Evolutionary conservation across 305 asterid genomes (phyloP).

Genomic region (Caryopteris hybrid): DNA sequence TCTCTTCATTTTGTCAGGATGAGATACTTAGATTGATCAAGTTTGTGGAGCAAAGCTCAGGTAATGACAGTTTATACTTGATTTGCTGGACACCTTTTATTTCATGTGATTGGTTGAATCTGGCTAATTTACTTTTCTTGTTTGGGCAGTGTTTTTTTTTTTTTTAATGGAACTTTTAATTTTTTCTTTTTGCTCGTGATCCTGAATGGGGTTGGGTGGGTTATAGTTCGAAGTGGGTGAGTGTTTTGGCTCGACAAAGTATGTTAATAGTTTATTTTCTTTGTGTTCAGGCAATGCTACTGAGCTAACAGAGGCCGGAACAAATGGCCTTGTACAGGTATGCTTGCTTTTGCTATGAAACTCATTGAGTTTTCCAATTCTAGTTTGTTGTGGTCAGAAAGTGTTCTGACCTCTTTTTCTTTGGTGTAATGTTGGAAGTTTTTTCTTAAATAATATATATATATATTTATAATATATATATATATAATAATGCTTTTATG

Average conservation of each 20-base stretch:
- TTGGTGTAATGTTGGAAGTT: no score
- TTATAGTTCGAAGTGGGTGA: background rate
- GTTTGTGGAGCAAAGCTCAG: conserved; percentile 65
- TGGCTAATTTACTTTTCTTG: background rate
- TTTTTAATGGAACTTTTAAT: background rate
- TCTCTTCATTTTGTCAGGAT: conserved; percentile 49
- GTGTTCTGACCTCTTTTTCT: background rate
- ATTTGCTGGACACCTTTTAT: background rate
- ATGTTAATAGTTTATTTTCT: conserved; percentile 2
- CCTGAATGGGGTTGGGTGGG: background rate
- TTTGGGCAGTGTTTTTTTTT: background rate
- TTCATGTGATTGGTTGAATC: background rate
- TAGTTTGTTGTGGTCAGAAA: background rate
- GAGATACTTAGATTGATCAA: conserved; percentile 69
- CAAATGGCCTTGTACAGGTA: conserved; percentile 34
- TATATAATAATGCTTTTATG: no score
- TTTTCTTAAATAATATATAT: no score
- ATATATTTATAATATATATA: no score
- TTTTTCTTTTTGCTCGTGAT: background rate
- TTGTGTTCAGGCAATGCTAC: conserved; percentile 39
- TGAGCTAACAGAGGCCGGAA: conserved; percentile 50
- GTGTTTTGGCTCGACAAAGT: background rate
- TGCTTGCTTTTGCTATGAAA: background rate
- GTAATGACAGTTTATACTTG: conserved; percentile 34
- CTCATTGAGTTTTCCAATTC: background rate